phyloP scores from a whole-genome alignment of 495 filamentous ascomycete genomes.

The Parathielavia hyrcaniae region DNA sequence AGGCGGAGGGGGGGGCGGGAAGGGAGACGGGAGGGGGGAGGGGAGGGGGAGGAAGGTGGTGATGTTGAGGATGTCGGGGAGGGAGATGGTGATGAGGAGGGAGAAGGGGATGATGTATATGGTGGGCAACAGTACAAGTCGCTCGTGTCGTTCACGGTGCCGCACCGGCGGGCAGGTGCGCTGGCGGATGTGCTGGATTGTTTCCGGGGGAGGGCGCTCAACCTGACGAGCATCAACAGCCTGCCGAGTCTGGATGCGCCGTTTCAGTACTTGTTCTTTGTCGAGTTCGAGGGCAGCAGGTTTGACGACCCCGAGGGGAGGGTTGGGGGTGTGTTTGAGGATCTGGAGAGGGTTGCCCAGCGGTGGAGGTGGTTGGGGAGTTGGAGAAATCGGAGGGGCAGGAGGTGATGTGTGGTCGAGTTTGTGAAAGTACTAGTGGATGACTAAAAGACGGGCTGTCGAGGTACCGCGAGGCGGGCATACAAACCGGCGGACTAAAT shows the following conservation, averaged over 20 bases:
- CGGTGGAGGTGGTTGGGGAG: conserved; percentile 51
- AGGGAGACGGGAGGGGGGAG: not conserved
- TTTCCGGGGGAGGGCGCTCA: conserved; percentile 65
- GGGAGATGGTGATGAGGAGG: conserved; percentile 10
- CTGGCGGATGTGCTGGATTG: conserved; percentile 73
- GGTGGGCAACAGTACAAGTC: conserved; percentile 50
- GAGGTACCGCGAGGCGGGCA: too few species aligned
- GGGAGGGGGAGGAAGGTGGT: conserved; percentile 5
- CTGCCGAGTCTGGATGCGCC: conserved; percentile 66
- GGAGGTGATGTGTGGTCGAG: not conserved
- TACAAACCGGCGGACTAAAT: too few species aligned
- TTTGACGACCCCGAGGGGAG: conserved; percentile 44
- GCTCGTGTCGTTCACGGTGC: conserved; percentile 73
- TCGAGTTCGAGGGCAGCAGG: conserved; percentile 69
- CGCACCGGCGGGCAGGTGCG: conserved; percentile 69
- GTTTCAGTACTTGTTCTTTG: conserved; percentile 94
- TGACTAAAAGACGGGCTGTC: not conserved
- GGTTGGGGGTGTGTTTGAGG: conserved; percentile 47
- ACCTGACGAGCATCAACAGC: conserved; percentile 85
- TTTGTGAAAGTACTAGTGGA: too few species aligned
- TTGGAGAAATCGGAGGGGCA: conserved; percentile 42
- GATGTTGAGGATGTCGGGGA: not conserved
- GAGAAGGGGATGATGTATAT: conserved; percentile 14
- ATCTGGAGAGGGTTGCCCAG: conserved; percentile 36
- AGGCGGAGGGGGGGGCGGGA: conserved; percentile 19